Evolutionary conservation across 352 stramenopile species (phyloP), one percentile per base, ranked within the genome.

Genomic region (Pythium chondricola): DNA sequence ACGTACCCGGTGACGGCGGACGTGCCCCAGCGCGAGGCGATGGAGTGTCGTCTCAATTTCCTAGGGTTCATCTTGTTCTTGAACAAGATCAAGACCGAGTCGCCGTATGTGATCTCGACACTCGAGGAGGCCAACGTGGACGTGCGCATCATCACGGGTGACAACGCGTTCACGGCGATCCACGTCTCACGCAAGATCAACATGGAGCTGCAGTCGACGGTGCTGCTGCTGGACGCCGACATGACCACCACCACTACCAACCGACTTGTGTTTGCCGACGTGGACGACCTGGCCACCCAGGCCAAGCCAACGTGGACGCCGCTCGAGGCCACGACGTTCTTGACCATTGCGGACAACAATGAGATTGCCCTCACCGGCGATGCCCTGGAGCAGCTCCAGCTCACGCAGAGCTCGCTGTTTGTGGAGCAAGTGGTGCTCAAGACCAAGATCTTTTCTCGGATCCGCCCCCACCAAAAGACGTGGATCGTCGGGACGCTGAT

Each of bases 11-110:
- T 84, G 18, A 73, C 63, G 1, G 56, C 67, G 0, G 65, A 83
- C 33, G 58, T 79, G 10, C 60, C 71, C 0, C 45, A 65, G 29
- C 85, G 88, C 22, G 83, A 89, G 36, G 61, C 80, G 2, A 74
- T 96, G 51, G 89, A 97, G 43, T 74, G 52, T 7, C 71, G 74
- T 6, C 51, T 95, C 3, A 61, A 52, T 20, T 96, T 96, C 56
- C 11, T 86, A 16, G 88, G 90, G 21, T 86, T 96, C 30, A 58
- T 96, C 18, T 68, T 95, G 6, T 97, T 97, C 61, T 56, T 85
- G 17, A 97, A 97, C 60, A 68, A 82, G 46, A 77, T 97, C 46
- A 95, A 94, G 51, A 57, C 75, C n/a, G 82, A 97, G 39, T 77
- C 85, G 1, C 66, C 69, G 16, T 79, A 78, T 38, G 88, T 96